Evolutionary conservation across 164 flowering plant species (phyloP), one percentile per base, ranked within the genome.

Genomic region (Stephania cephalantha): DNA sequence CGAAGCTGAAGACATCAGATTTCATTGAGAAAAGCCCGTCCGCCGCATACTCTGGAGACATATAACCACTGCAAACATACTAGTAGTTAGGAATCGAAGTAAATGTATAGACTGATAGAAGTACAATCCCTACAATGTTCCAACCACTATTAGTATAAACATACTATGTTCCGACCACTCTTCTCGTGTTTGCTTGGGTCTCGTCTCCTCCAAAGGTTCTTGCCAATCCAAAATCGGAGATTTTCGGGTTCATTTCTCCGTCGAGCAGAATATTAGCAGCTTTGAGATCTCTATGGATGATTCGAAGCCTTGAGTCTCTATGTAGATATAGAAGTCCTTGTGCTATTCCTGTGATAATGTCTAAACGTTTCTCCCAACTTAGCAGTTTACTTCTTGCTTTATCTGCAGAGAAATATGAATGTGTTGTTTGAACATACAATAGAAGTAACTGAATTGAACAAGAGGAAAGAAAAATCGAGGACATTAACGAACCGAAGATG

Each of bases 21-120:
- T 81, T 81, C 31, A 78, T 50, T 4, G 83, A 81, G 48, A 75
- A 78, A 3, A 73, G 25, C 42, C 83, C 83, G 5, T 78, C 75
- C 77, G 72, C 74, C 9, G 81, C 83, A 76, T 81, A 81, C 66
- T 81, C 83, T 5, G 83, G 83, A 30, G 83, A 79, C 80, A 73
- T 75, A 72, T 77, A 79, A 18, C 84, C 82, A 70, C 82, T 82
- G 66, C 11, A 44, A 17, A 70, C 5, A 70, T 25, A 67, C 35
- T 2, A 6, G 18, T 42, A 31, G 42, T 35, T 35, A 69, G 18
- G 17, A 69, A 69, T 12, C 7, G 6, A 58, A 58, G 65, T 18
- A 58, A 58, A 69, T 35, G 46, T 25, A 3, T 31, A 42, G 46
- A 42, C 18, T 69, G 71, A 89, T 10, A 58, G 2, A 48, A 8